Evolutionary conservation across 1,139 yeast species (phyloP).

Genomic region (Yamadazyma sp.): DNA sequence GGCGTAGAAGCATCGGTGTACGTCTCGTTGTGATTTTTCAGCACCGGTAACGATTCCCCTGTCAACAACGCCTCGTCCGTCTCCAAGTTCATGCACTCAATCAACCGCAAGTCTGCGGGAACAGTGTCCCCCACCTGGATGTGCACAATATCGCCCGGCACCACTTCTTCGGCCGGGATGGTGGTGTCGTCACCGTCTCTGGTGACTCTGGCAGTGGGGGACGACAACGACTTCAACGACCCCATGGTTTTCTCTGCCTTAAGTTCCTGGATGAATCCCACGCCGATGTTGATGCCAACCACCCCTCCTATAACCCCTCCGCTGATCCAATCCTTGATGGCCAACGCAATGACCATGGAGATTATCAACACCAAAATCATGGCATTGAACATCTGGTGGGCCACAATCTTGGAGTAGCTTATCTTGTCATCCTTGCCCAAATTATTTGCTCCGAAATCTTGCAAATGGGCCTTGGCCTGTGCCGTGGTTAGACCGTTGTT

Average conservation of each 20-base stretch:
- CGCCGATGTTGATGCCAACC: conserved; percentile 61
- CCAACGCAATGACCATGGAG: conserved; percentile 74
- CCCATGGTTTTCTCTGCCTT: conserved; percentile 84
- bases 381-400: conserved; percentile 76
- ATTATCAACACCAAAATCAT: conserved; percentile 75
- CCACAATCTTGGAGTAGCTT: conserved; percentile 55
- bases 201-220: conserved; percentile 71
- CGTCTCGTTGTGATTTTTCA: conserved; percentile 47
- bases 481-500: conserved; percentile 48
- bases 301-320: conserved; percentile 83
- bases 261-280: conserved; percentile 71
- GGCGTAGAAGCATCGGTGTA: conserved; percentile 30
- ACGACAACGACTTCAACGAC: conserved; percentile 63
- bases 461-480: conserved; percentile 28
- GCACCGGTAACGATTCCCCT: conserved; percentile 81
- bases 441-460: conserved; percentile 55
- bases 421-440: conserved; percentile 63
- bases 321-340: conserved; percentile 76
- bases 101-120: conserved; percentile 72
- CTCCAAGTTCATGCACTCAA: conserved; percentile 66
- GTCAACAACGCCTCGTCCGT: conserved; percentile 80
- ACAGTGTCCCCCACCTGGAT: conserved; percentile 75
- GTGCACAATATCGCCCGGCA: conserved; percentile 73
- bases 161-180: conserved; percentile 67
- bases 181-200: conserved; percentile 63